Conservation (phyloP, 805 yeast species). For the Spathaspora sp. region DNA sequence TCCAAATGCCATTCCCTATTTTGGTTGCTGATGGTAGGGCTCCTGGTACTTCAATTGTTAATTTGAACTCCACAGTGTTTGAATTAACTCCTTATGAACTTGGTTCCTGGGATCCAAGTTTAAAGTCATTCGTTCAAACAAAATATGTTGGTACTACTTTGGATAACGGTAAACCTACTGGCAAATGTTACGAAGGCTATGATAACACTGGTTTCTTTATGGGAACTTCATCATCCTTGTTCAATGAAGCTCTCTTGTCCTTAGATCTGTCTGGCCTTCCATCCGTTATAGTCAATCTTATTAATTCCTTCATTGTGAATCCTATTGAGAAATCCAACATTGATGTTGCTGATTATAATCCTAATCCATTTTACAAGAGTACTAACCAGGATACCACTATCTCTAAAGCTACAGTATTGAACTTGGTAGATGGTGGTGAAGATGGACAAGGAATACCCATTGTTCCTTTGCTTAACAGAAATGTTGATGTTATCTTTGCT, state of each 20-base stretch:
- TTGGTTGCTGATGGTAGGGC: slow-evolving; percentile 37
- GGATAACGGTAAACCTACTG: slow-evolving; percentile 52
- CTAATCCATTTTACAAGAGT: slow-evolving; percentile 58
- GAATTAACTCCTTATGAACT: slow-evolving; percentile 43
- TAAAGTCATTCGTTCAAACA: slow-evolving; percentile 60
- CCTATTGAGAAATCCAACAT: slow-evolving; percentile 30
- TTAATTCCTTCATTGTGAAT: slow-evolving; percentile 15
- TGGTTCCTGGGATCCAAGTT: slow-evolving; percentile 86
- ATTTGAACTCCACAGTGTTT: slow-evolving; percentile 35
- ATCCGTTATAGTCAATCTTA: not conserved
- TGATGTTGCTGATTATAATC: slow-evolving; percentile 54
- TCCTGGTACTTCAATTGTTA: slow-evolving; percentile 26
- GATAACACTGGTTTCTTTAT: slow-evolving; percentile 80
- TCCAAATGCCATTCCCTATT: slow-evolving; percentile 39
- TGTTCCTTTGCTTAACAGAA: slow-evolving; percentile 32
- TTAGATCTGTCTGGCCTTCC: slow-evolving; percentile 40
- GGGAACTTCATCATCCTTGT: slow-evolving; percentile 81
- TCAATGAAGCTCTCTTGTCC: slow-evolving; percentile 62
- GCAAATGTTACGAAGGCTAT: slow-evolving; percentile 58
- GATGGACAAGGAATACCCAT: slow-evolving; percentile 37
- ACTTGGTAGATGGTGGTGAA: slow-evolving; percentile 39
- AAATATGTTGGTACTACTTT: slow-evolving; percentile 70
- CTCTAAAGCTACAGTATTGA: slow-evolving; percentile 20
- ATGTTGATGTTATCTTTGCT: slow-evolving; percentile 36
- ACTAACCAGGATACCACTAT: slow-evolving; percentile 25